phyloP scores from a whole-genome alignment of 2,329 filamentous ascomycete species.

The Aureobasidium sp. region DNA sequence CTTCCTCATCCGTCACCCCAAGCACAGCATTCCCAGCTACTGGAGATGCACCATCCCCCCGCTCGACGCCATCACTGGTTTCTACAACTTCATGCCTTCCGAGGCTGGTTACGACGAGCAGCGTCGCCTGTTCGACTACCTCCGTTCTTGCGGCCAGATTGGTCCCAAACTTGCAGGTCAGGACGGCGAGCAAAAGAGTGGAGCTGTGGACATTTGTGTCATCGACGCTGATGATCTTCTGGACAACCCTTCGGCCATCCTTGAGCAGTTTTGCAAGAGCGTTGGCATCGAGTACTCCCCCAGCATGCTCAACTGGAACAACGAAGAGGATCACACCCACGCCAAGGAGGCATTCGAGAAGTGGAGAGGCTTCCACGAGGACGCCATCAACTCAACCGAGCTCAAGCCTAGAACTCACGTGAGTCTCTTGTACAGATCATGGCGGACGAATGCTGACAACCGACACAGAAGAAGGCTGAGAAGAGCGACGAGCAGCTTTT shows the following conservation, averaged over 20 bases:
- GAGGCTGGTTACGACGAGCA: conserved; percentile 91
- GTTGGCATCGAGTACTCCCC: conserved; percentile 68
- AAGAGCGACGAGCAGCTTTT: conserved; percentile 59
- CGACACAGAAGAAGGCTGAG: conserved; percentile 46
- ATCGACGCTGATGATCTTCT: conserved; percentile 92
- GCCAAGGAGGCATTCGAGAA: conserved; percentile 80
- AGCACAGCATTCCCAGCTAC: conserved; percentile 83
- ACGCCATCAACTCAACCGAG: conserved; percentile 74
- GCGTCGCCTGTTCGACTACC: conserved; percentile 76
- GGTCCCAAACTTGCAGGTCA: conserved; percentile 53
- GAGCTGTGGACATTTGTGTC: conserved; percentile 61
- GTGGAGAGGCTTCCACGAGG: conserved; percentile 95
- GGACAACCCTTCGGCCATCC: conserved; percentile 67
- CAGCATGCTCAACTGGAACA: conserved; percentile 78
- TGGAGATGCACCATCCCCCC: conserved; percentile 91
- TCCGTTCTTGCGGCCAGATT: conserved; percentile 59
- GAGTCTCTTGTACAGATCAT: conserved; percentile 22
- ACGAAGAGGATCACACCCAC: conserved; percentile 58
- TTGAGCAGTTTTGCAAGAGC: conserved; percentile 71
- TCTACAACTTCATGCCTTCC: conserved; percentile 73
- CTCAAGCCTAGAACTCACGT: conserved; percentile 61
- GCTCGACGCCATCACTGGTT: conserved; percentile 71
- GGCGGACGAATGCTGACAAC: conserved; percentile 11
- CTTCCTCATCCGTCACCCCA: conserved; percentile 94
- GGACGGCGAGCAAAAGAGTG: conserved; percentile 16